These are phyloP conservation scores for Austroboletus novae-zelandiae DNA, from an alignment of 1,284 basidiomycete genomes.

Conservation along the genomic window DNA sequence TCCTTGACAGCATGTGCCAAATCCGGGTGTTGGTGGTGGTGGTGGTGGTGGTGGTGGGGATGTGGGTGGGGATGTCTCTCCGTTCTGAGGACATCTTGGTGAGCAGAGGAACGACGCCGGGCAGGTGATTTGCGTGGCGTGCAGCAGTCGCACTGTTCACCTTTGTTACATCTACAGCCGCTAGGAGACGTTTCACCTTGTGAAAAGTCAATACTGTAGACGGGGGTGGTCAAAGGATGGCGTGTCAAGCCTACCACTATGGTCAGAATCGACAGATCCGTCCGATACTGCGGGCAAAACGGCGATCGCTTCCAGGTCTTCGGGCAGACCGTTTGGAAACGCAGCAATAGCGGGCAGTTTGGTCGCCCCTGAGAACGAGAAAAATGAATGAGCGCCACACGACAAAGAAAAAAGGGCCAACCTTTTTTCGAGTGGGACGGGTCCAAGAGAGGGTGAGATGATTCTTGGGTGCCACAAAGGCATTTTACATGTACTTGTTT, in stretches of 20 bases:
- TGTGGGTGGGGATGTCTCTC: constrained; percentile 20
- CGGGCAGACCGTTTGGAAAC: constrained; percentile 68
- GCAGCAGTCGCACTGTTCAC: constrained; percentile 57
- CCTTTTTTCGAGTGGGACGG: constrained; percentile 53
- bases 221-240: constrained; percentile 28
- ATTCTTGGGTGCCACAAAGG: constrained; percentile 46
- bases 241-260: constrained; percentile 40
- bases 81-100: constrained; percentile 27
- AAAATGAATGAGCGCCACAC: constrained; percentile 25
- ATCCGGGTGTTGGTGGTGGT: constrained; percentile 17
- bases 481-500: constrained; percentile 73
- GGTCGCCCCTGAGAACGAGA: constrained; percentile 40
- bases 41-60: constrained; percentile 2
- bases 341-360: constrained; percentile 64
- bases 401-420: constrained; percentile 19
- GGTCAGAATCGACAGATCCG: constrained; percentile 48
- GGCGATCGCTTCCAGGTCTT: constrained; percentile 62
- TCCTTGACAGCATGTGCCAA: constrained; percentile 9
- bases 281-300: constrained; percentile 42
- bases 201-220: constrained; percentile 35
- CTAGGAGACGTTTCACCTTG: constrained; percentile 42
- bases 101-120: constrained; percentile 32
- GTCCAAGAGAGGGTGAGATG: constrained; percentile 29
- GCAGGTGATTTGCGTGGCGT: constrained; percentile 36
- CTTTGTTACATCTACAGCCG: constrained; percentile 45